Evolutionary conservation across 257 asterid species (phyloP).

Genomic region (Thymus quinquecostatus): DNA sequence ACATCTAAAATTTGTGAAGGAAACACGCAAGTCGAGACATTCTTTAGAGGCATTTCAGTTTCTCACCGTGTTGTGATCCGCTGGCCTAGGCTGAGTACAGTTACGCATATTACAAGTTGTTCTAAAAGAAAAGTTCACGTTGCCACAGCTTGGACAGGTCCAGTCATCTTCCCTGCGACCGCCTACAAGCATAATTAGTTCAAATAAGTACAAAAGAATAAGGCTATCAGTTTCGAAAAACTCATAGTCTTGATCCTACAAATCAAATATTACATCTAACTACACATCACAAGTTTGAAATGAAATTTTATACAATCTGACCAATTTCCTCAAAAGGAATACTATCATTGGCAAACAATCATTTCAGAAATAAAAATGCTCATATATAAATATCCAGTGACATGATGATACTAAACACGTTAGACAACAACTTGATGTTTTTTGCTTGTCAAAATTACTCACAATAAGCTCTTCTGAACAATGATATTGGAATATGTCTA

Average conservation of each 20-base stretch:
- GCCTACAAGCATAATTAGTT: constrained; percentile 48
- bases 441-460: background rate
- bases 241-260: background rate
- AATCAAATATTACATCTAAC: background rate
- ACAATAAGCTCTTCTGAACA: background rate
- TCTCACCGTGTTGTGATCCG: constrained; percentile 77
- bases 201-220: constrained; percentile 13
- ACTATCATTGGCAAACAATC: background rate
- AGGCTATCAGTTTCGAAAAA: background rate
- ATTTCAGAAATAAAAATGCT: too few species aligned
- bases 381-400: too few species aligned
- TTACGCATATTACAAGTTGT: constrained; percentile 91
- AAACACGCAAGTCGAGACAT: background rate
- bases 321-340: background rate
- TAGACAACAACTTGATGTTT: too few species aligned
- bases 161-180: constrained; percentile 97
- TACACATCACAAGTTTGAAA: background rate
- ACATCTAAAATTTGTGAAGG: background rate
- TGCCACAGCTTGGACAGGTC: constrained; percentile 94
- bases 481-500: background rate
- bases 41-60: background rate
- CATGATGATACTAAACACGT: too few species aligned
- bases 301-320: background rate
- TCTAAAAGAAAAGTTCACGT: constrained; percentile 86
- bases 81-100: constrained; percentile 92